Evolutionary conservation across 2,329 filamentous ascomycete genomes (phyloP).

Genomic region (Dactylellina parvicollis): DNA sequence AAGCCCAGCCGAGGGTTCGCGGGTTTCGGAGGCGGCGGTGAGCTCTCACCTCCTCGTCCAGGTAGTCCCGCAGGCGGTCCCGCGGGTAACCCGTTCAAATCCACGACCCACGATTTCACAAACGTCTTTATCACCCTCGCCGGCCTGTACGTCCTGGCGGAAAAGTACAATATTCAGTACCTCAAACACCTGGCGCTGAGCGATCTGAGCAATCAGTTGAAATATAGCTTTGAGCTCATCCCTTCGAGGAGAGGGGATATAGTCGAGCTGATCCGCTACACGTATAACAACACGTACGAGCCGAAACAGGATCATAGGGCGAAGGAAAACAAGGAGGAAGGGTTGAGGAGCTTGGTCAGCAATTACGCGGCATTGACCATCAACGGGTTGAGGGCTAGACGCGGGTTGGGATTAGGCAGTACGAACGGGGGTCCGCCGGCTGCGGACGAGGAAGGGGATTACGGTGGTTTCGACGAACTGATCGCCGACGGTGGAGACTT

Average conservation of each 20-base stretch:
- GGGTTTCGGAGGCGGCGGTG: slow-evolving; percentile 42
- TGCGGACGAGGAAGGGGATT: slow-evolving; percentile 41
- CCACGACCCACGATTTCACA: slow-evolving; percentile 55
- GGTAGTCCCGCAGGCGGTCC: slow-evolving; percentile 35
- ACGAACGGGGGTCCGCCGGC: slow-evolving; percentile 32
- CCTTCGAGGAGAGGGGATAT: slow-evolving; percentile 58
- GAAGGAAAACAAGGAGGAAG: slow-evolving; percentile 39
- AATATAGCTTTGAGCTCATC: slow-evolving; percentile 59
- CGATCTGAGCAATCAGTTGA: slow-evolving; percentile 40
- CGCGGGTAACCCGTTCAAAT: slow-evolving; percentile 31
- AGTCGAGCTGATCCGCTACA: slow-evolving; percentile 60
- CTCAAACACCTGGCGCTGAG: slow-evolving; percentile 60
- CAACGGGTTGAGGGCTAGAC: slow-evolving; percentile 42
- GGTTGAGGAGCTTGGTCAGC: slow-evolving; percentile 38
- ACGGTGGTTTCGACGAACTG: slow-evolving; percentile 47
- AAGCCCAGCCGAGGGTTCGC: slow-evolving; percentile 49
- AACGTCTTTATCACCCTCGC: slow-evolving; percentile 62
- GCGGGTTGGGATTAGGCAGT: slow-evolving; percentile 41
- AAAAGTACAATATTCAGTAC: slow-evolving; percentile 61
- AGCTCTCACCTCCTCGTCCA: slow-evolving; percentile 35
- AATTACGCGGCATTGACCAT: slow-evolving; percentile 46
- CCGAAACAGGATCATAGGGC: slow-evolving; percentile 40
- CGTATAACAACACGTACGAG: slow-evolving; percentile 60
- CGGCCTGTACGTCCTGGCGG: slow-evolving; percentile 62
- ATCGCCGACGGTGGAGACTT: slow-evolving; percentile 53